These are phyloP conservation scores for Apiotrichum siamense DNA, from an alignment of 1,284 basidiomycete species.

Conservation along the genomic window DNA sequence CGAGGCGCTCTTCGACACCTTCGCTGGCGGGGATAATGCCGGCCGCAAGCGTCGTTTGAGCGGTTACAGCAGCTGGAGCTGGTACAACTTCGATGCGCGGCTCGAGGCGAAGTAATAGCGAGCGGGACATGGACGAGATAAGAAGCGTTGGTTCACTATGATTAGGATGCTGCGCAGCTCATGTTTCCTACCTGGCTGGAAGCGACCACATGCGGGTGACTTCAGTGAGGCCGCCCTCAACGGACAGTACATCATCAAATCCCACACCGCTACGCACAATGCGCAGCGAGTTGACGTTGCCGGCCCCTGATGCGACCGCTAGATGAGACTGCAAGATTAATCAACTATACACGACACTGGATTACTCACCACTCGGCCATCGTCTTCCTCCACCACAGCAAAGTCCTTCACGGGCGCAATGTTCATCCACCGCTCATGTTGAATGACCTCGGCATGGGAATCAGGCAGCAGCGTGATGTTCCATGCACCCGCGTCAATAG, in stretches of 20 bases:
- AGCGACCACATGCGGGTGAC: constrained; percentile 64
- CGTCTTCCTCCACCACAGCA: constrained; percentile 65
- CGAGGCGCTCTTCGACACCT: no score
- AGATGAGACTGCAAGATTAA: constrained; percentile 58
- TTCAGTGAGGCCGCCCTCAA: constrained; percentile 59
- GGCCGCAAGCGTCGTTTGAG: constrained; percentile 59
- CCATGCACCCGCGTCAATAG: constrained; percentile 46
- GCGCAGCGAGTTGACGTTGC: constrained; percentile 71
- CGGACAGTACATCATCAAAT: constrained; percentile 59
- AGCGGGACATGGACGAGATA: constrained; percentile 20
- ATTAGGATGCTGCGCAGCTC: no score
- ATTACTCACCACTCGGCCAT: constrained; percentile 61
- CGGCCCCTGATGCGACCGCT: constrained; percentile 81
- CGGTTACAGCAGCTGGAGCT: constrained; percentile 42
- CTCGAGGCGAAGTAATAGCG: constrained; percentile 41
- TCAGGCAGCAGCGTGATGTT: constrained; percentile 28
- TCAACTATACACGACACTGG: not conserved
- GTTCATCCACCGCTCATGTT: constrained; percentile 65
- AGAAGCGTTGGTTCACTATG: constrained; percentile 17
- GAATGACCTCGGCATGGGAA: constrained; percentile 48
- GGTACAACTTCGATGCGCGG: constrained; percentile 41
- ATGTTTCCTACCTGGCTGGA: constrained; percentile 11
- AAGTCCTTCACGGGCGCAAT: constrained; percentile 87
- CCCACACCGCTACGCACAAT: constrained; percentile 81
- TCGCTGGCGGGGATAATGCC: constrained; percentile 49